Percentiles rank a stretch among this genome's conserved stretches.
These are phyloP conservation scores for Groenewaldozyma salmanticensis DNA, from an alignment of 805 yeast genomes.

Conservation along the genomic window DNA sequence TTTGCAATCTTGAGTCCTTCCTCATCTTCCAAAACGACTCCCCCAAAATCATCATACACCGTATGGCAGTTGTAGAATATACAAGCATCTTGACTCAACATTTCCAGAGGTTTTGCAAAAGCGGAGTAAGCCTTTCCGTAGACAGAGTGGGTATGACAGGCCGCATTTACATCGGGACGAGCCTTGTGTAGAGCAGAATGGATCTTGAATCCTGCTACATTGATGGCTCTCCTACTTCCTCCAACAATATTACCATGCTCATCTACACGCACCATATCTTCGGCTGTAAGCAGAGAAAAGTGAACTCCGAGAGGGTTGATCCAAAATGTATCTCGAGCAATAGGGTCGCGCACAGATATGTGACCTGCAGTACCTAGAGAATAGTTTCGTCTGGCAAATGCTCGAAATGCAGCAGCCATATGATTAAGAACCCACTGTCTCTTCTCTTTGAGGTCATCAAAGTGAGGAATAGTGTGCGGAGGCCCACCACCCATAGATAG, in stretches of 20 bases:
- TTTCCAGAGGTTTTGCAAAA: conserved; percentile 59
- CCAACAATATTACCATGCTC: conserved; percentile 55
- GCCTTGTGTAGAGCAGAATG: conserved; percentile 60
- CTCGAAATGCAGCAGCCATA: conserved; percentile 78
- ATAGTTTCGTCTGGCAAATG: conserved; percentile 69
- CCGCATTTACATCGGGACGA: conserved; percentile 62
- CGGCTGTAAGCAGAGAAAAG: conserved; percentile 49
- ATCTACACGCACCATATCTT: conserved; percentile 55
- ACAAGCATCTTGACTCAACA: conserved; percentile 75
- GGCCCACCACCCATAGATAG: conserved; percentile 43
- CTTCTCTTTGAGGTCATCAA: conserved; percentile 38
- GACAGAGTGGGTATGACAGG: conserved; percentile 60
- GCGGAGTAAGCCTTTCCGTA: conserved; percentile 58
- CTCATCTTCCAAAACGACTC: conserved; percentile 58
- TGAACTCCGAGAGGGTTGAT: conserved; percentile 81
- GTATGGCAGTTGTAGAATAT: conserved; percentile 54
- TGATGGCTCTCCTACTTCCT: conserved; percentile 45
- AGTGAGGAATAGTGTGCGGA: conserved; percentile 43
- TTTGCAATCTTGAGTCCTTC: conserved; percentile 56
- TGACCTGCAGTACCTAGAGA: conserved; percentile 81
- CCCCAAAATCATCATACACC: conserved; percentile 64
- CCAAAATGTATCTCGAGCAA: conserved; percentile 75
- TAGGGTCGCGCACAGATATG: conserved; percentile 77
- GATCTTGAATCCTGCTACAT: conserved; percentile 62
- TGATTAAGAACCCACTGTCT: conserved; percentile 54